These are phyloP conservation scores for Obba rivulosa DNA, from an alignment of 768 basidiomycete genomes.

Conservation along the genomic window DNA sequence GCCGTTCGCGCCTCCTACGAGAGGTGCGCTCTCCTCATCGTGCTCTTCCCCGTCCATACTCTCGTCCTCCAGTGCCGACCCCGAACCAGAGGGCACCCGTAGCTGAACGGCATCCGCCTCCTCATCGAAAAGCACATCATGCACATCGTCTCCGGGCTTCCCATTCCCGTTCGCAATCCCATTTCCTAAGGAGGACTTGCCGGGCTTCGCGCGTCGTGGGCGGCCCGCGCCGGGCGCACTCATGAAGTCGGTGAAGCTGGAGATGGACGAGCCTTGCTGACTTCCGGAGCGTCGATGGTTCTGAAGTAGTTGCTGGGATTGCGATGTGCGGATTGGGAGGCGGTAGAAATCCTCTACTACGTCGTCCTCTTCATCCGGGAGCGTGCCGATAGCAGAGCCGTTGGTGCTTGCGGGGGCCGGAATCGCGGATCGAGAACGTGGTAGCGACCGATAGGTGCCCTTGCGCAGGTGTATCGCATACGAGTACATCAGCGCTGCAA, in stretches of 20 bases:
- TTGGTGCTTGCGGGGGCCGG: conserved; percentile 12
- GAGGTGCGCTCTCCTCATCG: conserved; percentile 15
- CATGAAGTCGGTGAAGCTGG: conserved; percentile 62
- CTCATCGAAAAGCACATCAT: conserved; percentile 61
- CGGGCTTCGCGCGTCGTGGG: conserved; percentile 17
- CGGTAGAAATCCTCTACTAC: conserved; percentile 66
- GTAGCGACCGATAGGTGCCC: conserved; percentile 83
- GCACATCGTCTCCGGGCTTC: conserved; percentile 19
- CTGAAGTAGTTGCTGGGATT: conserved; percentile 3
- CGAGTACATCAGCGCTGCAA: conserved; percentile 85
- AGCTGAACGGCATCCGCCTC: conserved; percentile 33
- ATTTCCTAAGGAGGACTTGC: conserved; percentile 13
- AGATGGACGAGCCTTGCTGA: conserved; percentile 30
- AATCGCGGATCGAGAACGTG: conserved; percentile 29
- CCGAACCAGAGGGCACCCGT: conserved; percentile 4
- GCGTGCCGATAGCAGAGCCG: conserved; percentile 33
- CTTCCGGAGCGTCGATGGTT: conserved; percentile 3
- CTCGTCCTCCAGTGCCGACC: conserved; percentile 18
- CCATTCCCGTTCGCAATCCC: conserved; percentile 10
- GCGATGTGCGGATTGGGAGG: conserved; percentile 43
- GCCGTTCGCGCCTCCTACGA: conserved; percentile 4
- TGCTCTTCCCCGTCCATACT: conserved; percentile 20
- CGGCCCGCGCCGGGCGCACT: conserved; percentile 41
- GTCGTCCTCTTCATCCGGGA: conserved; percentile 46
- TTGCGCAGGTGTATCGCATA: conserved; percentile 90